Conservation (phyloP, 352 stramenopile species). For the Phytopythium oedochilum region DNA sequence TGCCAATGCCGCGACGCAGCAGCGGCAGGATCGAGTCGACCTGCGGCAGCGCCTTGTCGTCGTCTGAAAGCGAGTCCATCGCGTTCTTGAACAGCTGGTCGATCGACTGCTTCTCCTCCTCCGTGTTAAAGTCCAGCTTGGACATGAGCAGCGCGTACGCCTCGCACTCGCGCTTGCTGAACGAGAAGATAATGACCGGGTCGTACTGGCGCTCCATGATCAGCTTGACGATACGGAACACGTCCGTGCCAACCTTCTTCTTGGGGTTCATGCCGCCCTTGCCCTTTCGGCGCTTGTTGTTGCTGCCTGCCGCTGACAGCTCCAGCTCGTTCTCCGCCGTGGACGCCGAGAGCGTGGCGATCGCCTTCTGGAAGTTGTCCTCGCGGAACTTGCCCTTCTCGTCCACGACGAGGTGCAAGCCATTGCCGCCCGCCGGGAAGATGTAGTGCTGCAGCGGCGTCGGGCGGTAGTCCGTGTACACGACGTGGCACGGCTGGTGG, state of each 20-base stretch:
- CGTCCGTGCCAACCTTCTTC: constrained; percentile 92
- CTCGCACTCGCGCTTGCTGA: constrained; percentile 98
- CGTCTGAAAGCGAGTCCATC: constrained; percentile 95
- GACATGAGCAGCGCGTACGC: constrained; percentile 90
- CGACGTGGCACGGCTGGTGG: constrained; percentile 99
- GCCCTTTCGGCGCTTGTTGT: constrained; percentile 61
- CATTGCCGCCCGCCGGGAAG: constrained; percentile 95
- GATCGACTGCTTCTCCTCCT: constrained; percentile 97
- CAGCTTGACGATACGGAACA: constrained; percentile 98
- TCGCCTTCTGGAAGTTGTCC: constrained; percentile 95
- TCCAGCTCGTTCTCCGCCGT: constrained; percentile 66
- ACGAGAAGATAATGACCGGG: constrained; percentile 99
- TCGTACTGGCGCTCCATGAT: constrained; percentile 97
- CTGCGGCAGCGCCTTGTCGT: constrained; percentile 98
- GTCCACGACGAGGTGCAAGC: constrained; percentile 98
- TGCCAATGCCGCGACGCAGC: constrained; percentile 98
- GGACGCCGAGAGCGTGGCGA: constrained; percentile 68
- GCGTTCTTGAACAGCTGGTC: constrained; percentile 97
- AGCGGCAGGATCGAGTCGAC: constrained; percentile 96
- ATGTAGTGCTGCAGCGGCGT: constrained; percentile 99
- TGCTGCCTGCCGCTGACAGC: constrained; percentile 73
- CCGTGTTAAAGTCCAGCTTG: constrained; percentile 96
- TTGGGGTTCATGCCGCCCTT: constrained; percentile 55
- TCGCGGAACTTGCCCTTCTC: constrained; percentile 98
- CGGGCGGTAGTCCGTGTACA: constrained; percentile 99